A percentile compares a stretch with the other conserved stretches of the same genome.
These are phyloP conservation scores for Lumnitzera racemosa DNA, from an alignment of 345 rosid species.

Conservation along the genomic window DNA sequence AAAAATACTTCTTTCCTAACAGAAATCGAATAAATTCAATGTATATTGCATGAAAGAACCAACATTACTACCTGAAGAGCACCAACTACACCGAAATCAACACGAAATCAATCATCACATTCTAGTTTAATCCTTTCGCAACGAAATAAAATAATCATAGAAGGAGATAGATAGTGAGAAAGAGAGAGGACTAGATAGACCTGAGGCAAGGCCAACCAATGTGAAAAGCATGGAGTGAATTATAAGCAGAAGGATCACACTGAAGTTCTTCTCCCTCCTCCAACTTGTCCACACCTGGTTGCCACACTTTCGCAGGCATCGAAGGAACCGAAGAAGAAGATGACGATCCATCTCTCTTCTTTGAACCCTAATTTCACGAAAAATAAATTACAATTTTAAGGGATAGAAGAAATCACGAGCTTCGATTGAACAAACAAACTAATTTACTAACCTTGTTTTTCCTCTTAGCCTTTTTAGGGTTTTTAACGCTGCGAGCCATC, in stretches of 20 bases:
- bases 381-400: neutral
- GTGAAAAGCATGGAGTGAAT: slow-evolving; percentile 84
- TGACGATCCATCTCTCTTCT: slow-evolving; percentile 53
- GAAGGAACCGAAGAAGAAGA: slow-evolving; percentile 47
- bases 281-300: slow-evolving; percentile 89
- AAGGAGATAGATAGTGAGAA: neutral
- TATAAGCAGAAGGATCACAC: slow-evolving; percentile 85
- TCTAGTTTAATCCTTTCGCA: too few species aligned
- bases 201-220: slow-evolving; percentile 97
- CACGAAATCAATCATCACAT: too few species aligned
- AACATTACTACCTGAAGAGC: too few species aligned
- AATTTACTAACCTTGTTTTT: slow-evolving; percentile 52
- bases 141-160: too few species aligned
- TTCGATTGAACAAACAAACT: neutral
- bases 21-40: too few species aligned
- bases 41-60: too few species aligned
- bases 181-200: slow-evolving; percentile 17
- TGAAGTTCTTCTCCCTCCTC: slow-evolving; percentile 97
- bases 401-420: too few species aligned
- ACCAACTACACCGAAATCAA: too few species aligned
- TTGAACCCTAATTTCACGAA: slow-evolving; percentile 25
- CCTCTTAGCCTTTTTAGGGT: slow-evolving; percentile 70
- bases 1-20: too few species aligned
- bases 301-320: slow-evolving; percentile 82
- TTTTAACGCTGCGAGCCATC: slow-evolving; percentile 68